Conservation (phyloP, 1,284 basidiomycete genomes). For the Melanopsichium pennsylvanicum region DNA sequence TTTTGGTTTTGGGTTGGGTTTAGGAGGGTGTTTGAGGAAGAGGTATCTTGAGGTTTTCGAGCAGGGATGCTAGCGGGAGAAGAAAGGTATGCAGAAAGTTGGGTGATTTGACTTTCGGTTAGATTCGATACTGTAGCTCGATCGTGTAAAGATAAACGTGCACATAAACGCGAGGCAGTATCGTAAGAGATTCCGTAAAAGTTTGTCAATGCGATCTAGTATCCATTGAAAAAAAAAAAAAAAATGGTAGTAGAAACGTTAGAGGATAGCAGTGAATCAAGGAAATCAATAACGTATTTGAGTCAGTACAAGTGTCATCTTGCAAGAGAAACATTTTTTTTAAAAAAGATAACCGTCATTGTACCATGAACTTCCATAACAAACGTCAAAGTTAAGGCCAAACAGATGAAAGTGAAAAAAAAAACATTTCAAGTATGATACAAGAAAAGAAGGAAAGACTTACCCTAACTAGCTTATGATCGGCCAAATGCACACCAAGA, state of each 20-base stretch:
- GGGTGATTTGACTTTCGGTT: constrained; percentile 80
- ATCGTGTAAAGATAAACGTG: constrained; percentile 83
- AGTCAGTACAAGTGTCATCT: neutral
- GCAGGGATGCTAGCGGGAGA: constrained; percentile 75
- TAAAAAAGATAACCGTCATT: neutral
- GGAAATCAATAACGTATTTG: too few relatives aligned
- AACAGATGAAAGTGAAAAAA: neutral
- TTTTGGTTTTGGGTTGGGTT: too few relatives aligned
- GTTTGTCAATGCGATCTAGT: constrained; percentile 79
- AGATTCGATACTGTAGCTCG: constrained; percentile 78
- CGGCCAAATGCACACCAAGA: constrained; percentile 62
- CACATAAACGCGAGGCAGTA: constrained; percentile 80
- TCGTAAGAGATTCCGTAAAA: constrained; percentile 83
- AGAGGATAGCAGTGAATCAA: too few relatives aligned
- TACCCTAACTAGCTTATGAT: constrained; percentile 64
- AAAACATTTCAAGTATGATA: too few relatives aligned
- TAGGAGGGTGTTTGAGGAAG: neutral
- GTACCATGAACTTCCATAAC: neutral
- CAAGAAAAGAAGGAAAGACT: too few relatives aligned
- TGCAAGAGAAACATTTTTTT: too few relatives aligned
- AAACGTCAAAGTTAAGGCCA: neutral
- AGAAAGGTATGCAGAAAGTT: constrained; percentile 85
- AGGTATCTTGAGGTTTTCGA: constrained; percentile 68
- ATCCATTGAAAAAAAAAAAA: neutral
- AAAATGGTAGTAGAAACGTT: too few relatives aligned